Evolutionary conservation across 2,329 filamentous ascomycete species (phyloP), one percentile per base, ranked within the genome.

Genomic region (Pyrenochaeta sp.): DNA sequence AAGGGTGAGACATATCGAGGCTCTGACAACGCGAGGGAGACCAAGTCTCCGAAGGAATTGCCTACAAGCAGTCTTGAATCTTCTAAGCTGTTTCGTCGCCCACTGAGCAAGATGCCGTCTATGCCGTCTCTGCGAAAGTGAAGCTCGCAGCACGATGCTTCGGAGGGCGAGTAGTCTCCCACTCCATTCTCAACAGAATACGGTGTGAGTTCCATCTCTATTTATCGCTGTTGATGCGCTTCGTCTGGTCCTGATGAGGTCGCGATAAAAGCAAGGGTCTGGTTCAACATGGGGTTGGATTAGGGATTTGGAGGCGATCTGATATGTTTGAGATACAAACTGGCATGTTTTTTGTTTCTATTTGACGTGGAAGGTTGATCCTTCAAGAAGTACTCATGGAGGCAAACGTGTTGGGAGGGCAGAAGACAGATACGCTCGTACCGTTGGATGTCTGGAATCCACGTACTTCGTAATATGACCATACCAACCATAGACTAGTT

Each of bases 1-100:
- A 74, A 65, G 52, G 70, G 69, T 13, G 72, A 72, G 60, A 63
- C 58, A 7, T 65, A 65, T 51, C 54, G 47, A 1, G 61, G 59
- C 3, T 52, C 57, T 0, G 45, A 49, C 5, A 54, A 68, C 45
- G 68, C 59, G 15, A 54, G 53, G 52, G 61, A 56, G 42, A n/a
- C 19, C 10, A 43, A 43, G 40, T 39, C 40, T 7, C 9, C 12
- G 40, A 24, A 22, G 39, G n/a, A 39, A 5, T 39, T 2, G 15
- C 36, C 3, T 39, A 6, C 10, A 22, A n/a, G 22, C 12, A 24
- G 39, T 3, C 22, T 19, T 19, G 19, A 19, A 19, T 19, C 19
- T 19, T 19, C 39, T 24, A 42, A 42, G 22, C 6, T n/a, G 5
- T 42, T n/a, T 19, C 10, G 4, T 19, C 6, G 22, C 5, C 40